A percentile compares a stretch with the other conserved stretches of the same genome.
These are phyloP conservation scores for Hygrophoropsis aurantiaca DNA, from an alignment of 768 basidiomycete genomes.

Conservation along the genomic window DNA sequence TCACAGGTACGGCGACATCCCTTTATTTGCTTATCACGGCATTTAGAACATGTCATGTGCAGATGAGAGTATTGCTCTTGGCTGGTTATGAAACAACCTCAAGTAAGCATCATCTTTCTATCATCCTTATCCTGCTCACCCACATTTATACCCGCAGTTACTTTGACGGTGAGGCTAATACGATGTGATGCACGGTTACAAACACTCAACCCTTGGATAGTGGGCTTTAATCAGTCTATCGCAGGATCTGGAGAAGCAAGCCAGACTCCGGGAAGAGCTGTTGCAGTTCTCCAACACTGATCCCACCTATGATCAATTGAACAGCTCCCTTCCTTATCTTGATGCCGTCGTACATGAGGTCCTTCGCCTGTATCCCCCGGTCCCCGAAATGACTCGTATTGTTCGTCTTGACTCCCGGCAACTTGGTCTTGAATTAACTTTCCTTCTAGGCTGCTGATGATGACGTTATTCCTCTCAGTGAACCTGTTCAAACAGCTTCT, in stretches of 20 bases:
- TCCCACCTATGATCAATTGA: constrained; percentile 41
- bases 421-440: not conserved
- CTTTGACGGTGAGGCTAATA: constrained; percentile 4
- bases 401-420: constrained; percentile 18
- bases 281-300: constrained; percentile 24
- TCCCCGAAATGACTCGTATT: constrained; percentile 26
- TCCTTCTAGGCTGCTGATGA: constrained; percentile 33
- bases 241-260: constrained; percentile 23
- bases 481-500: constrained; percentile 26
- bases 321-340: constrained; percentile 36
- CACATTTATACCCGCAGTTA: not conserved
- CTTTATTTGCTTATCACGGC: not conserved
- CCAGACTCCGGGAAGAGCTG: constrained; percentile 27
- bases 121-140: too few relatives aligned
- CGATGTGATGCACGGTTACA: not conserved
- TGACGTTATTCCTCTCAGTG: constrained; percentile 37
- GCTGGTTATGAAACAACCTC: constrained; percentile 21
- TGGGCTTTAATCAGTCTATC: constrained; percentile 32
- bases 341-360: constrained; percentile 42
- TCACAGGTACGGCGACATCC: constrained; percentile 4
- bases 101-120: constrained; percentile 15
- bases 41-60: not conserved
- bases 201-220: constrained; percentile 19
- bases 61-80: constrained; percentile 12
- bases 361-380: constrained; percentile 36